Percentiles rank a stretch among this genome's conserved stretches.
phyloP scores from a whole-genome alignment of 2,329 filamentous ascomycete genomes.

The Claviceps purpurea region DNA sequence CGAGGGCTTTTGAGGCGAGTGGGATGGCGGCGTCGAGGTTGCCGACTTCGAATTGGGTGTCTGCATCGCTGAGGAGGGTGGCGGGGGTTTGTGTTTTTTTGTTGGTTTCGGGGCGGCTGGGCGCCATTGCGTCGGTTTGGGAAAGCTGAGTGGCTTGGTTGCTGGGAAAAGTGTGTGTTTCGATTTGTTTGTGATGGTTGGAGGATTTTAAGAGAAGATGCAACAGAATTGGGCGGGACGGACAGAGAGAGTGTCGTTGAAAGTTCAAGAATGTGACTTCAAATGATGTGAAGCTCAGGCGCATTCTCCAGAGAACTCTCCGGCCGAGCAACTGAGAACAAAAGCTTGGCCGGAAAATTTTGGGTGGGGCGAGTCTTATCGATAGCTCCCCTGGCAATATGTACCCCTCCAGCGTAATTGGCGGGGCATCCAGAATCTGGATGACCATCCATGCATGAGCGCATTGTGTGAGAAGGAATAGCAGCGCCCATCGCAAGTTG shows the following conservation, averaged over 20 bases:
- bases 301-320: neutral
- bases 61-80: conserved; percentile 24
- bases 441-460: neutral
- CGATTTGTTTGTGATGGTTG: neutral
- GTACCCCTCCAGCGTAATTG: neutral
- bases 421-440: neutral
- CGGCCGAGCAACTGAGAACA: neutral
- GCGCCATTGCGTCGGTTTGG: conserved; percentile 22
- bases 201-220: neutral
- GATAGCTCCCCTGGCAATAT: neutral
- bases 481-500: neutral
- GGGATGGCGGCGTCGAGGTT: conserved; percentile 26
- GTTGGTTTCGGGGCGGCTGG: conserved; percentile 21
- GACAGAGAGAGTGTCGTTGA: neutral
- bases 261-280: neutral
- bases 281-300: neutral
- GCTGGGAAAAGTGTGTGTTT: neutral
- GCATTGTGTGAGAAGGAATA: neutral
- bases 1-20: conserved; percentile 30
- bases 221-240: neutral
- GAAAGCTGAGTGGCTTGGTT: neutral
- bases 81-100: conserved; percentile 19
- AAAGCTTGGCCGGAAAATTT: conserved; percentile 2
- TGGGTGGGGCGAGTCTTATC: conserved; percentile 3
- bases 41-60: conserved; percentile 28